Evolutionary conservation across 2,329 filamentous ascomycete species (phyloP).

Genomic region (Myriosclerotinia duriaeana): DNA sequence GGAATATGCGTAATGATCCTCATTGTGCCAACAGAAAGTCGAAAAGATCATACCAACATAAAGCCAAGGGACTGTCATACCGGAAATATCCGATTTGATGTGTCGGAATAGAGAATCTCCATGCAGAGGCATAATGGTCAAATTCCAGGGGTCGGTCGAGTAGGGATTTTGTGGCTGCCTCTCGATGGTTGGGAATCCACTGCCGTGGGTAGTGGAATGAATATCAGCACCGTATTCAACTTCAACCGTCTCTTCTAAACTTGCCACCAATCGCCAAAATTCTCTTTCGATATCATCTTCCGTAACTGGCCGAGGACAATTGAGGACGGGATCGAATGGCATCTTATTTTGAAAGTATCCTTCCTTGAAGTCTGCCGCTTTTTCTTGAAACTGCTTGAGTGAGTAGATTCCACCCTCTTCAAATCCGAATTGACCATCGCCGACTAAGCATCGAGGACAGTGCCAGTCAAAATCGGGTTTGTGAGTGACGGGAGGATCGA

Average conservation of each 20-base stretch:
- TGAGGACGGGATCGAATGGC: conserved; percentile 80
- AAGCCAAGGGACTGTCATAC: conserved; percentile 98
- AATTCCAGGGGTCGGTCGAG: conserved; percentile 89
- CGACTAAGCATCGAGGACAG: conserved; percentile 90
- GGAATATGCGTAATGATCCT: conserved; percentile 97
- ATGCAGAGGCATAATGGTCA: conserved; percentile 88
- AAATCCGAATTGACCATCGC: conserved; percentile 94
- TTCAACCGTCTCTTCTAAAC: conserved; percentile 91
- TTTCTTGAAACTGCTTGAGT: conserved; percentile 92
- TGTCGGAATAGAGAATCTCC: conserved; percentile 91
- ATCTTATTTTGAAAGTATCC: conserved; percentile 89
- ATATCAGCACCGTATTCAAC: conserved; percentile 98
- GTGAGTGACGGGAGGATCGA: conserved; percentile 78
- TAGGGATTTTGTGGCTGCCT: conserved; percentile 85
- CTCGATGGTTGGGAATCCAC: conserved; percentile 92
- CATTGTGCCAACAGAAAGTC: conserved; percentile 99
- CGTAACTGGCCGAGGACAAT: conserved; percentile 76
- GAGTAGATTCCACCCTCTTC: conserved; percentile 97
- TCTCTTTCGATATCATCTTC: conserved; percentile 96
- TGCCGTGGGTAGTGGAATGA: conserved; percentile 95
- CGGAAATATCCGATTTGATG: conserved; percentile 97
- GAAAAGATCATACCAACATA: conserved; percentile 99
- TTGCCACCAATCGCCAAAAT: conserved; percentile 94
- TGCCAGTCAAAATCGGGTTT: conserved; percentile 91
- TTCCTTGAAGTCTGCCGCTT: conserved; percentile 92